Evolutionary conservation across 2,329 filamentous ascomycete species (phyloP).

Genomic region (Immersiporthe knoxdaviesiana): DNA sequence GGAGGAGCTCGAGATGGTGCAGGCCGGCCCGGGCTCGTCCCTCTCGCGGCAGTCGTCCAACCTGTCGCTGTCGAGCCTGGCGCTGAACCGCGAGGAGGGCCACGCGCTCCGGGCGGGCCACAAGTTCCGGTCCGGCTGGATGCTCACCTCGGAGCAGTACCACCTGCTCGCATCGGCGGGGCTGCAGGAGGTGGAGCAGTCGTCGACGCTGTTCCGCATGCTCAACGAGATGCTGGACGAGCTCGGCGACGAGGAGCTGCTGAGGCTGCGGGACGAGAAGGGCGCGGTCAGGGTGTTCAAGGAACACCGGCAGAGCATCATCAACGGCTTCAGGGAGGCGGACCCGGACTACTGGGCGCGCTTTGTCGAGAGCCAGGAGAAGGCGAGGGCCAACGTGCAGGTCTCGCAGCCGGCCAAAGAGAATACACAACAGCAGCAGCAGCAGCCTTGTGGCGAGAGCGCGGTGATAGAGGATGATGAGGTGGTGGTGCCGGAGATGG

Average conservation of each 20-base stretch:
- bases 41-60: conserved; percentile 58
- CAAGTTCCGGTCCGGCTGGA: conserved; percentile 57
- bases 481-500: conserved; percentile 15
- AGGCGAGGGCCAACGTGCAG: conserved; percentile 58
- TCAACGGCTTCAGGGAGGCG: conserved; percentile 55
- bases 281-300: conserved; percentile 66
- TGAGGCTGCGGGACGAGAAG: conserved; percentile 55
- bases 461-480: conserved; percentile 10
- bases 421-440: too few species aligned
- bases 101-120: conserved; percentile 59
- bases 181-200: conserved; percentile 53
- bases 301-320: conserved; percentile 57
- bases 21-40: conserved; percentile 35
- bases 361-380: conserved; percentile 65
- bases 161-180: conserved; percentile 47
- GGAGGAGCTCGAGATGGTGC: conserved; percentile 45
- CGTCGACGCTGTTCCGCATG: conserved; percentile 55
- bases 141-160: conserved; percentile 54
- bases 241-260: conserved; percentile 62
- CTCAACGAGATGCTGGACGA: conserved; percentile 67
- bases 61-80: conserved; percentile 53
- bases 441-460: background rate
- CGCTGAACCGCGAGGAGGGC: conserved; percentile 61
- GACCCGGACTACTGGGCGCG: conserved; percentile 69
- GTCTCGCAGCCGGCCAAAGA: conserved; percentile 31